Conservation (phyloP, 2,329 filamentous ascomycete genomes). For the Calonectria fujianensis region DNA sequence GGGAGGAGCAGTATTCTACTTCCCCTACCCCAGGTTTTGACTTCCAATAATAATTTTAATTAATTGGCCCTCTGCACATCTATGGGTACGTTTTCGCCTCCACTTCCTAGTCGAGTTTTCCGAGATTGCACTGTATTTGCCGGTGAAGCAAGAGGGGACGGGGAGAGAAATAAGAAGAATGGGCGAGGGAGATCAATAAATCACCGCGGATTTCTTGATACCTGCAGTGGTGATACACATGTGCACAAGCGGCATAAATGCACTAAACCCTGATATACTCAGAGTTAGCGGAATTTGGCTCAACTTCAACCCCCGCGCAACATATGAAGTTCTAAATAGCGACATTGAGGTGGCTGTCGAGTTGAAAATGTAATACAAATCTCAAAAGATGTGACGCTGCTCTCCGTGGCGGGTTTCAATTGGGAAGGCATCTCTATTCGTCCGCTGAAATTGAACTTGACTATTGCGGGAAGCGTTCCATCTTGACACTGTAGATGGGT, state of each 20-base stretch:
- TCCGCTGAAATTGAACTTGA: background rate
- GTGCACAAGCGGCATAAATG: background rate
- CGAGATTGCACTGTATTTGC: too few species aligned
- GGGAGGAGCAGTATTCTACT: too few species aligned
- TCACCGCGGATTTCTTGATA: background rate
- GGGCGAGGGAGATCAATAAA: background rate
- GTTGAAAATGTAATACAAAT: background rate
- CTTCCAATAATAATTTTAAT: too few species aligned
- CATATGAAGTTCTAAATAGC: background rate
- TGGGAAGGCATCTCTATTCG: background rate
- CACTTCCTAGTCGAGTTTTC: too few species aligned
- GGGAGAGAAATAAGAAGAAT: too few species aligned
- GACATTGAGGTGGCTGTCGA: too few species aligned
- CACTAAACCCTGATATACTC: background rate
- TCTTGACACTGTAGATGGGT: background rate
- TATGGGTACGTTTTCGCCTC: too few species aligned
- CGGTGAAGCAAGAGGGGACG: too few species aligned
- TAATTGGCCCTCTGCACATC: too few species aligned
- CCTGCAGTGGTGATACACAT: background rate
- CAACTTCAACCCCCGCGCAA: too few species aligned
- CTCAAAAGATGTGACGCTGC: background rate
- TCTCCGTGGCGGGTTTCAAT: background rate
- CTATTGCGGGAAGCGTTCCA: background rate
- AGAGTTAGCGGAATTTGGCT: background rate
- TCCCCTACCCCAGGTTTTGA: too few species aligned